Evolutionary conservation across 148 eudicot species (phyloP), one percentile per base, ranked within the genome.

Genomic region (Chenopodium suecicum): DNA sequence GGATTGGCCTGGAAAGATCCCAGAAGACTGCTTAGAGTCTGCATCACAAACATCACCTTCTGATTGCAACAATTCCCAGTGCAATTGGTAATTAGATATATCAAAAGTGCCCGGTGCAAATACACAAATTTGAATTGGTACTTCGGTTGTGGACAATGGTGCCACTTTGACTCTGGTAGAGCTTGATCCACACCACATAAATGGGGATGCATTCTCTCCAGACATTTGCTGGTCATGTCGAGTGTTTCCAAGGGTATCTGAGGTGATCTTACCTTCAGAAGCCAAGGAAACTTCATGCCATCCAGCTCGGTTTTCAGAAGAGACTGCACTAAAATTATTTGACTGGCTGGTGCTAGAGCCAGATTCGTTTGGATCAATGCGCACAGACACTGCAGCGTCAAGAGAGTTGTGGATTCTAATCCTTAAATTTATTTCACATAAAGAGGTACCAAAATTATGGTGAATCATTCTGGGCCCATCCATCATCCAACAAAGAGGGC

Each of bases 71-170:
- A 81, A 31, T 79, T 84, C 90, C 99, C 99, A 96, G 47, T 85
- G 87, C 78, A 96, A 81, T 7, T 85, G 71, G 84, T 92, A 94
- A 82, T 89, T 91, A 3, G 97, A 96, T 70, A 94, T 80, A 80
- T 96, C 99, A 66, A 90, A 94, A 16, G 90, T 90, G 47, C 99
- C 99, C 2, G 97, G 95, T 58, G 95, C 83, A 83, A 96, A 94
- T 23, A 91, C 95, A 48, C 89, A 88, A 70, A 96, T 76, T 79
- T 89, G 90, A 70, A 92, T 84, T 78, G 98, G 95, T 70, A 92
- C 81, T 87, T 90, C 90, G 10, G 83, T 73, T 19, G 93, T 88
- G 76, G 95, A 90, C 74, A 80, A 73, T 7, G 97, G 93, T 52
- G 83, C 90, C 56, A 96, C 84, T 70, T 88, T 75, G 73, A 92